phyloP scores from a whole-genome alignment of 768 basidiomycete genomes.

The Cystoderma amianthinum region DNA sequence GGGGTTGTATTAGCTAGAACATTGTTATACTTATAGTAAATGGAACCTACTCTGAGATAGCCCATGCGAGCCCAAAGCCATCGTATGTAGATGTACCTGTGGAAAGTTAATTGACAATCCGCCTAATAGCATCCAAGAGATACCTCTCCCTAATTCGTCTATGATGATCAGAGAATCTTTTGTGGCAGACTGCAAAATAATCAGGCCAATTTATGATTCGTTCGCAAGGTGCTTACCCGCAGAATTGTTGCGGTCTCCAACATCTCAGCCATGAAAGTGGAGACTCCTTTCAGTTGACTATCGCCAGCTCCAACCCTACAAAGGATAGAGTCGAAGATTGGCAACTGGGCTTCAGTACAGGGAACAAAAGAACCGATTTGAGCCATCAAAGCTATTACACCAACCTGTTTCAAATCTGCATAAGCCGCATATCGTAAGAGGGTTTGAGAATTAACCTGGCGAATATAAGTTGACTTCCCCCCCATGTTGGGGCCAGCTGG shows the following conservation, averaged over 20 bases:
- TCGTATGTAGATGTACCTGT: constrained; percentile 93
- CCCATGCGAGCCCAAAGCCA: constrained; percentile 97
- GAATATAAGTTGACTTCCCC: constrained; percentile 96
- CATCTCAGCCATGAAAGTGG: constrained; percentile 99
- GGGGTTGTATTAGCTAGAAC: background rate
- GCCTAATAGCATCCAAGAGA: background rate
- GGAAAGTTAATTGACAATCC: constrained; percentile 2
- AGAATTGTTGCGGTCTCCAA: constrained; percentile 96
- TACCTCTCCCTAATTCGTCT: constrained; percentile 91
- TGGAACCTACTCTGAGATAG: constrained; percentile 83
- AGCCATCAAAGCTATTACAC: constrained; percentile 95
- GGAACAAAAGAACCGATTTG: constrained; percentile 96
- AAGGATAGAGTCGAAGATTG: constrained; percentile 92
- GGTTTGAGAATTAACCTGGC: constrained; percentile 70
- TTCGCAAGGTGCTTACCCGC: constrained; percentile 39
- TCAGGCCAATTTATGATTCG: background rate
- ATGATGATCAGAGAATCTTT: constrained; percentile 94
- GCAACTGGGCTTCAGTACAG: constrained; percentile 76
- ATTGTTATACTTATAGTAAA: background rate
- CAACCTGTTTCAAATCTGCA: constrained; percentile 37
- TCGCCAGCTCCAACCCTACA: constrained; percentile 97
- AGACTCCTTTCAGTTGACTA: constrained; percentile 95
- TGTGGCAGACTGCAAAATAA: constrained; percentile 64
- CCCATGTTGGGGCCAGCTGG: constrained; percentile 98
- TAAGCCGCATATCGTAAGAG: constrained; percentile 1